phyloP scores from a whole-genome alignment of 495 filamentous ascomycete species.

The Aspergillus nanangensis region DNA sequence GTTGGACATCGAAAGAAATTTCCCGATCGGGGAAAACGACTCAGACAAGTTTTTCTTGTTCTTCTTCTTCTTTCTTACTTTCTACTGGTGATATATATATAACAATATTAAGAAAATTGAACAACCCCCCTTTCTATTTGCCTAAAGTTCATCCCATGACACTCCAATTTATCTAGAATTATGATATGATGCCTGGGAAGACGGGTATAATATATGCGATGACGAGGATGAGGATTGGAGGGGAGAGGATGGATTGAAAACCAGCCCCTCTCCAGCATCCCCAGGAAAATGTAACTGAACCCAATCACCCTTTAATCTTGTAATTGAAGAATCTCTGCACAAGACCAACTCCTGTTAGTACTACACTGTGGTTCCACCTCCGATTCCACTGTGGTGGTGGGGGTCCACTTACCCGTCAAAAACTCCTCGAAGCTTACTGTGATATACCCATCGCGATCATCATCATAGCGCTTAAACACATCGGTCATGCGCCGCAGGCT shows the following conservation, averaged over 20 bases:
- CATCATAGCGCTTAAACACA: constrained; percentile 98
- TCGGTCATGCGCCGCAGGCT: constrained; percentile 97
- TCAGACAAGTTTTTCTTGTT: too few species aligned
- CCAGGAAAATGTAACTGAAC: neutral
- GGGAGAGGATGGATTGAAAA: neutral
- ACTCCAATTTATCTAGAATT: neutral
- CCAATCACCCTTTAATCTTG: constrained; percentile 27
- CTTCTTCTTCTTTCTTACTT: too few species aligned
- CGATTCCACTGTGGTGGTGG: too few species aligned
- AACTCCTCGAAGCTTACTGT: constrained; percentile 80
- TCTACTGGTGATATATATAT: too few species aligned
- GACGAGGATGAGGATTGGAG: neutral
- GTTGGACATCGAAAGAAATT: too few species aligned
- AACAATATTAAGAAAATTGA: too few species aligned
- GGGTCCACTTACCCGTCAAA: constrained; percentile 59
- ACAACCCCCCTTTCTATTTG: too few species aligned
- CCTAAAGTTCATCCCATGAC: neutral
- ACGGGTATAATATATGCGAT: constrained; percentile 12
- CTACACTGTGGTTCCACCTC: too few species aligned
- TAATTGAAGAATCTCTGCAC: constrained; percentile 36
- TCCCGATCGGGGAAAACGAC: too few species aligned
- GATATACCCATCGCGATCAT: constrained; percentile 90
- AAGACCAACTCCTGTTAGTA: too few species aligned
- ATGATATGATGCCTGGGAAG: neutral
- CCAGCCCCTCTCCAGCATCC: too few species aligned